Percentiles rank a stretch among this genome's conserved stretches.
phyloP scores from a whole-genome alignment of 1,284 basidiomycete genomes.

The Ustilago cynodontis region DNA sequence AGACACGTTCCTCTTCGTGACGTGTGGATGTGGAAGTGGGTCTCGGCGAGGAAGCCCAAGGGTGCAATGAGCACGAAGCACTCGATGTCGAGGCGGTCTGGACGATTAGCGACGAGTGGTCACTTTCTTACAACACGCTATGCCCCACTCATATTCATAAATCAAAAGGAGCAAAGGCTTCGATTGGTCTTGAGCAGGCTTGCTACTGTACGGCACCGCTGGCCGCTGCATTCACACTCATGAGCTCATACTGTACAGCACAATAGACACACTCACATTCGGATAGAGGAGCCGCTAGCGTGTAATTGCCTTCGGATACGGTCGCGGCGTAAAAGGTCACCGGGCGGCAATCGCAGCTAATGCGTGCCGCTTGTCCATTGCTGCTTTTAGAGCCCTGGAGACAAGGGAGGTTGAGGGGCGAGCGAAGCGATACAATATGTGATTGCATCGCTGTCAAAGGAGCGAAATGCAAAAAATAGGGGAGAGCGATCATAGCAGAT shows the following conservation, averaged over 20 bases:
- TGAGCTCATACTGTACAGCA: neutral
- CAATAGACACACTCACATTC: neutral
- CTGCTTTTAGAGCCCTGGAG: neutral
- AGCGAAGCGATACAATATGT: neutral
- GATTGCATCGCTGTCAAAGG: neutral
- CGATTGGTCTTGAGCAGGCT: neutral
- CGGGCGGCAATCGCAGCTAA: neutral
- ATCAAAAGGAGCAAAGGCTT: too few species aligned
- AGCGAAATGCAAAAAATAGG: conserved; percentile 4
- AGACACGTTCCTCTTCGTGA: too few species aligned
- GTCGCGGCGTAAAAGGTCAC: neutral
- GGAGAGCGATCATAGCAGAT: conserved; percentile 1
- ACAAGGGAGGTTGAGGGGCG: neutral
- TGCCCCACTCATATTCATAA: too few species aligned
- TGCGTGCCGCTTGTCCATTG: neutral
- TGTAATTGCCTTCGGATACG: neutral
- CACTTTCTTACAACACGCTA: too few species aligned
- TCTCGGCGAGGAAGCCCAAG: too few species aligned
- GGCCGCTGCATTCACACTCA: conserved; percentile 3
- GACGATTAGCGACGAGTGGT: neutral
- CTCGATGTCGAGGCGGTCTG: too few species aligned
- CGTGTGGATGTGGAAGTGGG: too few species aligned
- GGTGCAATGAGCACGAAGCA: too few species aligned
- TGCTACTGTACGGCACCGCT: neutral
- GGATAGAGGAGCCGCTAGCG: conserved; percentile 1